These are phyloP conservation scores for Sporisorium sorghi DNA, from an alignment of 1,284 basidiomycete genomes.

Conservation along the genomic window DNA sequence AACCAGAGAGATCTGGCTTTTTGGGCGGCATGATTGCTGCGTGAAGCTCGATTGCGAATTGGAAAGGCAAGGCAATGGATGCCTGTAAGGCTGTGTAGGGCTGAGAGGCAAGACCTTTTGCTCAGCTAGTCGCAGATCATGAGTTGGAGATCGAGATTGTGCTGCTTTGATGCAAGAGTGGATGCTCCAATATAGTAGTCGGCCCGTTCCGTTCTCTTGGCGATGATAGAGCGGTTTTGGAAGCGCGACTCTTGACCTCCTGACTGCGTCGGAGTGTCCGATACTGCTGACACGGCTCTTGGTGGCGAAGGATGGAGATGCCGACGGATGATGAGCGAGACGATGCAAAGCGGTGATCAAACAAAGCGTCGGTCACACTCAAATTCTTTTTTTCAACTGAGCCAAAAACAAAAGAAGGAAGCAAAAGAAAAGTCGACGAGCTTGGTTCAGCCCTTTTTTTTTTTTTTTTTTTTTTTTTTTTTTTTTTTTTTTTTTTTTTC, in stretches of 20 bases:
- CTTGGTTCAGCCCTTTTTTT: constrained; percentile 1
- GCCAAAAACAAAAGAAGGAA: not conserved
- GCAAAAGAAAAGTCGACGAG: constrained; percentile 8
- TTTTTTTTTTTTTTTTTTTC: no score
- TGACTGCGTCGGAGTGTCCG: no score
- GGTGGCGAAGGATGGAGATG: not conserved
- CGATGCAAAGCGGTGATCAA: not conserved
- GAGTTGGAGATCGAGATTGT: no score
- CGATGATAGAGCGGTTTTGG: no score
- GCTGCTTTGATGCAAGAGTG: no score
- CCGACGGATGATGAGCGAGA: no score
- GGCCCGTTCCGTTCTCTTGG: no score
- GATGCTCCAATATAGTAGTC: no score
- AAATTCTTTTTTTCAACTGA: constrained; percentile 4
- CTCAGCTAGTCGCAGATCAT: no score
- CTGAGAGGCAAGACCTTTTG: no score
- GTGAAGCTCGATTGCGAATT: no score
- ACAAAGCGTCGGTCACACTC: not conserved
- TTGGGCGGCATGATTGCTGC: constrained; percentile 68
- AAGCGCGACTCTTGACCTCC: not conserved
- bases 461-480: no score
- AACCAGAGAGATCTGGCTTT: constrained; percentile 66
- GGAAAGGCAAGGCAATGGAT: not conserved
- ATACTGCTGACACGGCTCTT: not conserved
- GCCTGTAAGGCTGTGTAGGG: not conserved